Base-by-base conservation (phyloP, 2,329 filamentous ascomycete species). In the Calcarisporium arbuscula region DNA sequence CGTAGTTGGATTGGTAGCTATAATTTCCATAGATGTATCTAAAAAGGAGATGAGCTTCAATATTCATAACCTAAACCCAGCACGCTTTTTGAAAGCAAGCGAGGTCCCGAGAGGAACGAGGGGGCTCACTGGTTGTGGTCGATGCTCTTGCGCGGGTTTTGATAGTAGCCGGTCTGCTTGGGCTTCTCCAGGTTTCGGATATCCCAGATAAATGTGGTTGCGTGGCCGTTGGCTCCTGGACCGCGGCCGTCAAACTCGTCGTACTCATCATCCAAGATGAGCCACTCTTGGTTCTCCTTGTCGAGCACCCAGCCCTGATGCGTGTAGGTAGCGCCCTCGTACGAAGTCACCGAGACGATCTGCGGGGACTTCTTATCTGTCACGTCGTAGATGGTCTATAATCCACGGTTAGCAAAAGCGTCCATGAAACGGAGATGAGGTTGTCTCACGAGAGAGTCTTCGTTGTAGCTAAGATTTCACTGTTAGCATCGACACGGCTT, bases 301-400 rank as follows among this genome's bases (percentile, higher is more conserved):
- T 71, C 61, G 21, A 69, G 58, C 8, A 74, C 52, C 57, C 65
- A 69, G 28, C 72, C 73, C 47, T 77, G 73, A 45, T 77, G 73
- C 1, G 70, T 72, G 57, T 74, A 75, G 8, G 63, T 49, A 15
- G 66, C 68, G 28, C 71, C 72, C 10, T 66, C 60, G 52, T 76
- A 77, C 1, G 63, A 63, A 4, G 69, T 73, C 35, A 59, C 62
- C 32, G 69, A 72, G 43, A 76, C 61, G 39, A 72, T 58, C 16
- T 49, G 57, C 34, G 60, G 48, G 30, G 50, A 50, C 14, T 56
- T 52, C 54, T 70, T 70, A 51, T 71, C 54, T 14, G 65, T 71
- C 9, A 72, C 62, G 25, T 47, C 54, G 41, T 37, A 50, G 46
- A 71, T 64, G 28, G 65, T 68, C n/a, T n/a, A n/a, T n/a, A n/a